phyloP scores from a whole-genome alignment of 495 filamentous ascomycete genomes.

The Penicillium dipodomyicola region DNA sequence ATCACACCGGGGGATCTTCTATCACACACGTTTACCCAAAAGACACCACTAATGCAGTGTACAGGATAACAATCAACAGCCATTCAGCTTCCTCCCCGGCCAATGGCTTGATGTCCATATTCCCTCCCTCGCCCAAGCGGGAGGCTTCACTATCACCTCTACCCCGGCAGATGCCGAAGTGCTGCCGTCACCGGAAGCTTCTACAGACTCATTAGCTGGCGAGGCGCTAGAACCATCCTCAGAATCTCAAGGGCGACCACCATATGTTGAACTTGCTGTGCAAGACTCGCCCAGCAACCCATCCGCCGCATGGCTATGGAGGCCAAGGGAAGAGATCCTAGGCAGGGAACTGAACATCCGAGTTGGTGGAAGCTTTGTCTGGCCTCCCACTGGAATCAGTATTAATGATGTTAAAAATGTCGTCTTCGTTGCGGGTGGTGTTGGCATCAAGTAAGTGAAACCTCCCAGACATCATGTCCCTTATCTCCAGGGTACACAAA shows the following conservation, averaged over 20 bases:
- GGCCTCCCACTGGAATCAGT: slow-evolving; percentile 57
- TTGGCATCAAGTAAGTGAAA: slow-evolving; percentile 68
- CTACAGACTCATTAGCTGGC: slow-evolving; percentile 18
- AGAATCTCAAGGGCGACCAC: slow-evolving; percentile 29
- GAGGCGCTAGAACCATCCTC: slow-evolving; percentile 23
- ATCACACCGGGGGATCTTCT: slow-evolving; percentile 1
- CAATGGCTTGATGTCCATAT: slow-evolving; percentile 90
- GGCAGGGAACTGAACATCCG: slow-evolving; percentile 59
- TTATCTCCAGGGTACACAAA: neutral
- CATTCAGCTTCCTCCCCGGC: slow-evolving; percentile 66
- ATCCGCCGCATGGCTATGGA: slow-evolving; percentile 76
- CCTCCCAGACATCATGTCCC: neutral
- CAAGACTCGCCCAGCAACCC: slow-evolving; percentile 64
- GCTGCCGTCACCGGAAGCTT: slow-evolving; percentile 29
- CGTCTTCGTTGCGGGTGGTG: slow-evolving; percentile 77
- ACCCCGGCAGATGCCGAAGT: slow-evolving; percentile 51
- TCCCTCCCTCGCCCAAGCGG: slow-evolving; percentile 62
- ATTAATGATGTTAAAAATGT: slow-evolving; percentile 47
- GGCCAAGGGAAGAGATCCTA: slow-evolving; percentile 50
- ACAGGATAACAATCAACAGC: slow-evolving; percentile 26
- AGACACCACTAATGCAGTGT: neutral
- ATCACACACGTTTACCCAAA: slow-evolving; percentile 2
- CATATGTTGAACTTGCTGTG: slow-evolving; percentile 71
- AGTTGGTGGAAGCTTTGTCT: slow-evolving; percentile 78
- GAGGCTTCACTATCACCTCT: slow-evolving; percentile 87